Percentiles rank a stretch among this genome's conserved stretches.
These are phyloP conservation scores for Ceratopteris richardii DNA, from an alignment of 75 land plant species.

Conservation along the genomic window DNA sequence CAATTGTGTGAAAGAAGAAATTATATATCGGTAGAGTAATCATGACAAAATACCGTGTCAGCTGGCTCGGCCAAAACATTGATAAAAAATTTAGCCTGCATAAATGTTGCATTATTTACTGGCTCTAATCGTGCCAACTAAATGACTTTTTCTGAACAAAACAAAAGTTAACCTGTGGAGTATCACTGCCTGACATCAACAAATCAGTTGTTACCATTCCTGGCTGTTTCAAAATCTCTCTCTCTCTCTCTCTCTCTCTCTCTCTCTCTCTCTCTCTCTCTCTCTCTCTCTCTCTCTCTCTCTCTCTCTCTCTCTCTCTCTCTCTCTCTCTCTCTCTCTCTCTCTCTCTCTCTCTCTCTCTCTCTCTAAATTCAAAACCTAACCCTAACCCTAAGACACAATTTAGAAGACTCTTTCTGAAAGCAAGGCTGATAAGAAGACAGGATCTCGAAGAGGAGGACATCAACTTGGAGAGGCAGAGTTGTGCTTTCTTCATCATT, in stretches of 20 bases:
- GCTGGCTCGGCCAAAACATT: slow-evolving; percentile 95
- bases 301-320: too few species aligned
- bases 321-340: too few species aligned
- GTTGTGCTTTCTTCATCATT: too few species aligned
- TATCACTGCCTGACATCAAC: slow-evolving; percentile 90
- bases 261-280: slow-evolving; percentile 10
- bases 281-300: slow-evolving; percentile 5
- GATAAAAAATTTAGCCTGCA: slow-evolving; percentile 98
- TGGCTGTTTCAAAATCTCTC: slow-evolving; percentile 45
- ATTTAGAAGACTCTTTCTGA: too few species aligned
- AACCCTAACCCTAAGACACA: too few species aligned
- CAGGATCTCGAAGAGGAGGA: too few species aligned
- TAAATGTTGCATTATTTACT: neutral
- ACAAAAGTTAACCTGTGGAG: slow-evolving; percentile 59
- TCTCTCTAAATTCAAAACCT: too few species aligned
- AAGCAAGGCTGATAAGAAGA: too few species aligned
- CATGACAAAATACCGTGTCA: slow-evolving; percentile 69
- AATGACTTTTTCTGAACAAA: neutral
- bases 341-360: too few species aligned
- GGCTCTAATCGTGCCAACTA: neutral
- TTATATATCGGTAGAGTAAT: too few species aligned
- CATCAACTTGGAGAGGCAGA: too few species aligned
- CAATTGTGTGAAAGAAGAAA: neutral
- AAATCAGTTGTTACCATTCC: slow-evolving; percentile 99
- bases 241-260: neutral